A percentile compares a stretch with the other conserved stretches of the same genome.
phyloP scores from a whole-genome alignment of 495 filamentous ascomycete genomes.

The Xylaria scruposa region DNA sequence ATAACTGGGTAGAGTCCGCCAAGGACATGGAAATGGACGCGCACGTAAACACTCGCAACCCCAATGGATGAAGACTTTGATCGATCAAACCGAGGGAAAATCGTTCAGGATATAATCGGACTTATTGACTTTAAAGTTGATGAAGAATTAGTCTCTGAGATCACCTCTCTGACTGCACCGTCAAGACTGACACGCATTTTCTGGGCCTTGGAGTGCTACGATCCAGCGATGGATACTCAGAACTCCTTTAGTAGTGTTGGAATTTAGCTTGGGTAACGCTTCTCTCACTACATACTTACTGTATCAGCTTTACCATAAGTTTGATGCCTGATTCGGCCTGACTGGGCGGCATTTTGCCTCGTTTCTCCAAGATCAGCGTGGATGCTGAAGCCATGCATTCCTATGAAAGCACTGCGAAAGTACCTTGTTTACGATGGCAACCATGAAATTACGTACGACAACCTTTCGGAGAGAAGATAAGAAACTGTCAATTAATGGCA shows the following conservation, averaged over 20 bases:
- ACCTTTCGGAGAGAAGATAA: neutral
- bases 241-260: neutral
- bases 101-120: neutral
- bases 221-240: neutral
- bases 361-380: neutral
- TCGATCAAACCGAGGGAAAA: neutral
- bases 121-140: neutral
- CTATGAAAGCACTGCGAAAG: neutral
- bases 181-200: neutral
- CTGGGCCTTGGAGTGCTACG: neutral
- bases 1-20: conserved; percentile 57
- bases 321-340: neutral
- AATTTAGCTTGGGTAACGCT: neutral
- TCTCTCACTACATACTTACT: neutral
- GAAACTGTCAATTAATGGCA: no score
- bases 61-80: neutral
- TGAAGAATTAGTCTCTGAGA: neutral
- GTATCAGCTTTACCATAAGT: neutral
- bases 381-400: neutral
- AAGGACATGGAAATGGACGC: conserved; percentile 44
- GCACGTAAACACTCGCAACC: neutral
- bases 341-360: neutral
- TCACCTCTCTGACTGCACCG: neutral
- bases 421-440: neutral
- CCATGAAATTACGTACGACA: neutral